Percentiles rank a stretch among this genome's conserved stretches.
Evolutionary conservation across 768 basidiomycete genomes (phyloP).

Genomic region (Auriscalpium orientale): DNA sequence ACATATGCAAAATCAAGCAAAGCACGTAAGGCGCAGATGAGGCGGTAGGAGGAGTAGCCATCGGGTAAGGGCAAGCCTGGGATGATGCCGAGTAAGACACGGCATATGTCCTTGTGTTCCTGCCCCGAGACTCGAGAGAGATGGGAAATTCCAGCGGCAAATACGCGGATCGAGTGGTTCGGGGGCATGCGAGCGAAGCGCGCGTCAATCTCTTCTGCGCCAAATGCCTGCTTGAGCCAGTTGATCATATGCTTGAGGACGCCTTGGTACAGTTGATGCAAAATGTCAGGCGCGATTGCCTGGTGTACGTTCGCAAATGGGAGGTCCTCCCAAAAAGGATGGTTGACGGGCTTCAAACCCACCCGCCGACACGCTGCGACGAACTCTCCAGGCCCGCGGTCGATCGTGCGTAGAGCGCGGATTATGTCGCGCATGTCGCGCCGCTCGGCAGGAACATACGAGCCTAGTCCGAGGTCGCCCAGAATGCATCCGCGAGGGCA

Average conservation of each 20-base stretch:
- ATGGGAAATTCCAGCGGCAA: not conserved
- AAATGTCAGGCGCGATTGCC: conserved; percentile 8
- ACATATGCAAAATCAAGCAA: conserved; percentile 32
- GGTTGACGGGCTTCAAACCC: not conserved
- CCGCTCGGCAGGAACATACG: too few relatives aligned
- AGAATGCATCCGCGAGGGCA: too few relatives aligned
- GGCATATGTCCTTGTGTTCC: conserved; percentile 11
- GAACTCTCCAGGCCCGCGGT: not conserved
- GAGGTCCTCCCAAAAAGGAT: conserved; percentile 6
- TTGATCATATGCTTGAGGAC: not conserved
- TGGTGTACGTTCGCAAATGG: conserved; percentile 1
- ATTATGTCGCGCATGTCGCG: too few relatives aligned
- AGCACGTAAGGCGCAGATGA: conserved; percentile 22
- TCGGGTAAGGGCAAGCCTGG: conserved; percentile 16
- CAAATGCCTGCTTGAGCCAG: not conserved
- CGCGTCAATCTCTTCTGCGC: conserved; percentile 10
- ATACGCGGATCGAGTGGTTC: conserved; percentile 10
- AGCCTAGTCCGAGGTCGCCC: too few relatives aligned
- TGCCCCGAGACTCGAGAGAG: not conserved
- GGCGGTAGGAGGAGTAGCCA: conserved; percentile 5
- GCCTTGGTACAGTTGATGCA: conserved; percentile 8
- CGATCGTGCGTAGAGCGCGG: too few relatives aligned
- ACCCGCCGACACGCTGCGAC: not conserved
- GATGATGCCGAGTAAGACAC: conserved; percentile 16
- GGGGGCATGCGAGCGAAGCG: not conserved